phyloP scores from a whole-genome alignment of 2,329 filamentous ascomycete genomes.

The Trichoderma sp. region DNA sequence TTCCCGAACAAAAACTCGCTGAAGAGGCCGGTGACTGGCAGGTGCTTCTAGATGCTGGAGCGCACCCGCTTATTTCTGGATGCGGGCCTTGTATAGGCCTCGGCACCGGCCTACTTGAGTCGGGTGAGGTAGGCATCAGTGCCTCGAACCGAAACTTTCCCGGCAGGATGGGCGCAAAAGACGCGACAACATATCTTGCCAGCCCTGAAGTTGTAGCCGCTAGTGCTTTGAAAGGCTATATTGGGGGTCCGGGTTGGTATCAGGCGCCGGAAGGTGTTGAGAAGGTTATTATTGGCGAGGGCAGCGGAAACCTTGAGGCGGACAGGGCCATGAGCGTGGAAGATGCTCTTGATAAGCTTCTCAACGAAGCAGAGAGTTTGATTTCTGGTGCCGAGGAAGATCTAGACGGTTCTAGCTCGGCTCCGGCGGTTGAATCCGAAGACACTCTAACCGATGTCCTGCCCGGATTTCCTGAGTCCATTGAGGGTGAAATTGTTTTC shows the following conservation, averaged over 20 bases:
- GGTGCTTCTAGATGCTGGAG: slow-evolving; percentile 76
- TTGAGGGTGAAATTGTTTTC: slow-evolving; percentile 86
- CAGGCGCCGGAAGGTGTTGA: slow-evolving; percentile 67
- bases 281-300: slow-evolving; percentile 71
- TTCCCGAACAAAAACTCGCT: slow-evolving; percentile 69
- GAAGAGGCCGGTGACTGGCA: slow-evolving; percentile 88
- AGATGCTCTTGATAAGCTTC: slow-evolving; percentile 70
- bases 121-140: slow-evolving; percentile 82
- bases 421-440: background rate
- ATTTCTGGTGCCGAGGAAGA: slow-evolving; percentile 26
- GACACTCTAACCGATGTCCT: slow-evolving; percentile 57
- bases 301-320: slow-evolving; percentile 64
- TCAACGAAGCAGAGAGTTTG: slow-evolving; percentile 53
- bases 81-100: slow-evolving; percentile 89
- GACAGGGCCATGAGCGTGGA: slow-evolving; percentile 68
- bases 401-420: background rate
- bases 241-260: slow-evolving; percentile 78
- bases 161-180: slow-evolving; percentile 71
- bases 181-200: slow-evolving; percentile 73
- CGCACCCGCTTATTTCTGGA: slow-evolving; percentile 66
- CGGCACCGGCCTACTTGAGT: slow-evolving; percentile 73
- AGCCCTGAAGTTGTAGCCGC: slow-evolving; percentile 92
- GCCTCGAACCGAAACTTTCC: slow-evolving; percentile 90
- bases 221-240: slow-evolving; percentile 73
- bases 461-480: slow-evolving; percentile 81